phyloP scores from a whole-genome alignment of 1,284 basidiomycete genomes.

The Microbotryum lychnidis-dioicae region DNA sequence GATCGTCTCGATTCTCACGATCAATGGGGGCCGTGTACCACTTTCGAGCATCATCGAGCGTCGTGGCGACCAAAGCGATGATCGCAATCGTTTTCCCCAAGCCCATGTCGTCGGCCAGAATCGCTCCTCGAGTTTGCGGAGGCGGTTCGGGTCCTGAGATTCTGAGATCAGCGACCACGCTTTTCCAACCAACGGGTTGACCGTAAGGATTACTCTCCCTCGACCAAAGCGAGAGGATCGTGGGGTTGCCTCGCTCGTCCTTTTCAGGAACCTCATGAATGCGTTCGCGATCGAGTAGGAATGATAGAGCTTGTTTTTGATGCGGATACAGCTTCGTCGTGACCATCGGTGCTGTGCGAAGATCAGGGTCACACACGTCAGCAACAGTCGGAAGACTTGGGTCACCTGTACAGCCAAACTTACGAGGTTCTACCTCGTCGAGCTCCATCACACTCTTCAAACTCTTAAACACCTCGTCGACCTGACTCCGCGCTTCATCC shows the following conservation, averaged over 20 bases:
- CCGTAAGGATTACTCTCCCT: conserved; percentile 50
- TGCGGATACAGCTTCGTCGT: conserved; percentile 89
- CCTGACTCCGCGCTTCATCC: conserved; percentile 47
- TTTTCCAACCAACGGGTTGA: conserved; percentile 57
- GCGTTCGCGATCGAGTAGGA: conserved; percentile 81
- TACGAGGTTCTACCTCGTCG: conserved; percentile 71
- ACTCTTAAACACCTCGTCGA: conserved; percentile 86
- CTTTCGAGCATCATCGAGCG: conserved; percentile 58
- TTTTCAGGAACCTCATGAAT: conserved; percentile 36
- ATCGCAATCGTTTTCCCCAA: conserved; percentile 96
- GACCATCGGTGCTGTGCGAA: conserved; percentile 59
- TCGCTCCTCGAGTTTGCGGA: conserved; percentile 72
- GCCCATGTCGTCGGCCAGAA: conserved; percentile 61
- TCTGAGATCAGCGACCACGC: conserved; percentile 77
- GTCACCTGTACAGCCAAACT: conserved; percentile 36
- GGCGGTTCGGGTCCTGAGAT: conserved; percentile 53
- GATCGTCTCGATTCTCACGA: conserved; percentile 31
- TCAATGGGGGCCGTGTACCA: conserved; percentile 52
- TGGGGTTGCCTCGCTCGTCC: conserved; percentile 39
- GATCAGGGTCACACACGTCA: conserved; percentile 3
- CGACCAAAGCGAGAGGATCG: conserved; percentile 68
- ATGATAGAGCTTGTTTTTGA: conserved; percentile 95
- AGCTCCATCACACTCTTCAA: conserved; percentile 80
- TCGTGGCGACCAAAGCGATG: conserved; percentile 78
- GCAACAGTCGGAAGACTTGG: conserved; percentile 21